Base-by-base conservation (phyloP, 2,329 filamentous ascomycete genomes). In the Microdochium bolleyi region DNA sequence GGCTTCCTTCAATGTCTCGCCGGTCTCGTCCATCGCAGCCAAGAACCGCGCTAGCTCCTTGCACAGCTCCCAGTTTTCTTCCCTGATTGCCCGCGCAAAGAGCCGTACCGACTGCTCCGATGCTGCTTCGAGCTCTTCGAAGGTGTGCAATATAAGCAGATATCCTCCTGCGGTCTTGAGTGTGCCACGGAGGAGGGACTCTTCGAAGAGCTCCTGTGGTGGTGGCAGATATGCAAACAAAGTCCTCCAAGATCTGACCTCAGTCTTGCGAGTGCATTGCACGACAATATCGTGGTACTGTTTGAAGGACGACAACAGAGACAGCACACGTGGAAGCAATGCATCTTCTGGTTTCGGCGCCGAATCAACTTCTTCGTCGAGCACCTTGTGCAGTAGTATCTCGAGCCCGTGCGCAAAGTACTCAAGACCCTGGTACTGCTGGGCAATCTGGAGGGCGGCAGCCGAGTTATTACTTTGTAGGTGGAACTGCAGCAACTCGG, bases 81-180 rank as follows among this genome's bases (percentile, higher is more conserved):
- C 90, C 30, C 83, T 78, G 62, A 92, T 92, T 1, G 92, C 94
- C 49, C 88, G 78, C 30, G 83, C 83, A 53, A 99, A 79, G 24
- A 99, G 74, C 13, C 91, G 82, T 3, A 96, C 87, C 21, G 91
- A 85, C 64, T 92, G 87, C 61, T 89, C 85, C 14, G 84, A 85
- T 21, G 84, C 87, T 2, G 84, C 77, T 11, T 78, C 80, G 44
- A 88, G 69, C 65, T 89, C 85, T 58, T 87, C 83, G 54, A 88
- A 78, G 0, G 91, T 95, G 65, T 99, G 92, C 34, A 99, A 75
- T 34, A 99, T 89, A 19, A 99, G 82, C n/a, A 99, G 78, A 67
- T 97, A 99, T 1, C 95, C 94, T 10, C 92, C 92, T 2, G 94
- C 95, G 5, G 94, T 99, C 70, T 97, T 97, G 50, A 99, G 75